Percentiles rank a stretch among this genome's conserved stretches.
Conservation (phyloP, 2,329 filamentous ascomycete species). For the Fusarium gaditjirri region DNA sequence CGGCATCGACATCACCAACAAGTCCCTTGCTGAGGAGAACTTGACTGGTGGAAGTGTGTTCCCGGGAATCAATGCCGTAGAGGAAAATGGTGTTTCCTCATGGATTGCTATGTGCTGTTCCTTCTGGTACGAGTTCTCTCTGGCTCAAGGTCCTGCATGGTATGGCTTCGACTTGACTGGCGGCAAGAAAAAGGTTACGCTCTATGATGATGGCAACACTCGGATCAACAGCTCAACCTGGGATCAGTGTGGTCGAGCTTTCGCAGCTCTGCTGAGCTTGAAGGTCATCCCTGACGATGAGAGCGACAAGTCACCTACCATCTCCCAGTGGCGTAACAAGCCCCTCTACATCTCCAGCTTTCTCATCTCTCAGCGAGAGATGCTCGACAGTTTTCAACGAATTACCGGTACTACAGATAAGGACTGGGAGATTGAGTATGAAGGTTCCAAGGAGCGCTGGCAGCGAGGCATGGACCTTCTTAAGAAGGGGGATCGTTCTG, state of each 20-base stretch:
- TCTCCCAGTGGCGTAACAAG: constrained; percentile 54
- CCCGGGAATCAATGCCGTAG: constrained; percentile 51
- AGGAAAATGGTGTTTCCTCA: constrained; percentile 51
- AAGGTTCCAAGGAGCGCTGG: constrained; percentile 60
- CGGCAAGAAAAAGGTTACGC: constrained; percentile 51
- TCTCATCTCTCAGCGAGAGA: constrained; percentile 69
- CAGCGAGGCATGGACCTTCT: constrained; percentile 58
- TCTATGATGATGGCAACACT: constrained; percentile 67
- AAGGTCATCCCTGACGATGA: constrained; percentile 56
- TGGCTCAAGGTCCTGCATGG: constrained; percentile 51
- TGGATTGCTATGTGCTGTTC: constrained; percentile 64
- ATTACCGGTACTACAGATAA: constrained; percentile 65
- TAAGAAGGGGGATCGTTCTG: constrained; percentile 52
- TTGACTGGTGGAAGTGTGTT: constrained; percentile 39
- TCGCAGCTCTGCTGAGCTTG: constrained; percentile 61
- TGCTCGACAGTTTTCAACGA: constrained; percentile 69
- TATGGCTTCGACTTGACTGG: constrained; percentile 61
- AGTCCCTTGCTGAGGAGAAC: constrained; percentile 51
- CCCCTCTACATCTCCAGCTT: constrained; percentile 65
- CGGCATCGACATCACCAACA: constrained; percentile 53
- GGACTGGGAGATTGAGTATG: constrained; percentile 61
- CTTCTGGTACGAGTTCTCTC: constrained; percentile 66
- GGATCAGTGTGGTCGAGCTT: constrained; percentile 65
- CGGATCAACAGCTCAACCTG: constrained; percentile 69
- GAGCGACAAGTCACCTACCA: constrained; percentile 46